These are phyloP conservation scores for Solanum chaucha DNA, from an alignment of 257 asterid species.

Conservation along the genomic window DNA sequence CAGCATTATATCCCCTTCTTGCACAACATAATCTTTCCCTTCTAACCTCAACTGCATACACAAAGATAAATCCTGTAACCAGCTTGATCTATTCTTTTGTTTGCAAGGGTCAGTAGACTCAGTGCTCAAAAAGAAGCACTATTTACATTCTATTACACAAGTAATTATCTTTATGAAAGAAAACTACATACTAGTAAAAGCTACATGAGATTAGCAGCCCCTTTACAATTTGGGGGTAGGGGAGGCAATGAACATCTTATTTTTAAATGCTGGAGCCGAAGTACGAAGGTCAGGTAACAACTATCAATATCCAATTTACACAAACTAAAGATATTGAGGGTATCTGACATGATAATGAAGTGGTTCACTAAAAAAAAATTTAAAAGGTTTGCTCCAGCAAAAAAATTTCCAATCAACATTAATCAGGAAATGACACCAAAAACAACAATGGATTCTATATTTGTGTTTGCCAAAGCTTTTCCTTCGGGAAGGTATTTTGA, in stretches of 20 bases:
- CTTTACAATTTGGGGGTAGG: not conserved
- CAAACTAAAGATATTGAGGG: not conserved
- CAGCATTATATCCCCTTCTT: constrained; percentile 96
- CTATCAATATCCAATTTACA: not conserved
- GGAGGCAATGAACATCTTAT: not conserved
- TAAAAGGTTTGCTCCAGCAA: not conserved
- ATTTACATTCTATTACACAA: not conserved
- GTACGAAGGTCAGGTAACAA: not conserved
- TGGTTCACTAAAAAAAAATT: not conserved
- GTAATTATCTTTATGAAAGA: not conserved
- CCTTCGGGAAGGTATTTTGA: not conserved
- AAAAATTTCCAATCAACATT: not conserved
- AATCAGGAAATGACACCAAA: not conserved
- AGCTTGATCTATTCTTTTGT: not conserved
- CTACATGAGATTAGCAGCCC: not conserved
- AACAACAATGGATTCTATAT: not conserved
- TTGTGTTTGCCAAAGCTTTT: not conserved
- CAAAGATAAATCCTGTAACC: not conserved
- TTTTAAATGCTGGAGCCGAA: not conserved
- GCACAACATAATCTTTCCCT: constrained; percentile 86
- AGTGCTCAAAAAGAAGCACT: not conserved
- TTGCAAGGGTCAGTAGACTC: not conserved
- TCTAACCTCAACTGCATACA: constrained; percentile 82
- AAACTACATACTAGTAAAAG: not conserved
- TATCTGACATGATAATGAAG: not conserved